Evolutionary conservation across 148 eudicot species (phyloP).

Genomic region (Chenopodium quinoa): DNA sequence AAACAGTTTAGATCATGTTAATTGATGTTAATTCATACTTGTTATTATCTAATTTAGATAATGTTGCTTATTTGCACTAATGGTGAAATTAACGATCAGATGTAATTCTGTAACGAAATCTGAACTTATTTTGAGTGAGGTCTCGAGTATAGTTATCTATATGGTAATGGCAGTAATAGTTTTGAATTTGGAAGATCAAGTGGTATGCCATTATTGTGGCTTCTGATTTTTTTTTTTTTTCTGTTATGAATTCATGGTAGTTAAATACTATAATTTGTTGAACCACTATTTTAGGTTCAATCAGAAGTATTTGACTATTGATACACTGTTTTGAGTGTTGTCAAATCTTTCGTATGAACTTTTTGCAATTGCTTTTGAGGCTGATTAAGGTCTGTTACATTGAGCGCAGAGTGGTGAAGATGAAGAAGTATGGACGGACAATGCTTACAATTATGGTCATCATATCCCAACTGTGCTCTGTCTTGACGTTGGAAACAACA

Average conservation of each 20-base stretch:
- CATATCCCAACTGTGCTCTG: slow-evolving; percentile 39
- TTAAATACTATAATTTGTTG: neutral
- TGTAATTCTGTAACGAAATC: neutral
- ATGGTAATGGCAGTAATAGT: neutral
- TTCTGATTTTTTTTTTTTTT: neutral
- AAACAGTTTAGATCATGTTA: slow-evolving; percentile 1
- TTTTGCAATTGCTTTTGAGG: neutral
- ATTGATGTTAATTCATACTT: neutral
- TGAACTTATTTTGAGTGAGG: neutral
- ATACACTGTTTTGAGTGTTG: too few relatives aligned
- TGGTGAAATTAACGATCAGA: neutral
- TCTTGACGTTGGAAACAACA: slow-evolving; percentile 44
- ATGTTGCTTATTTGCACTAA: neutral
- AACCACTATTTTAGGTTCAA: neutral
- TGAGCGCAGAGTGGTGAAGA: slow-evolving; percentile 32
- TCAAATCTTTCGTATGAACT: neutral
- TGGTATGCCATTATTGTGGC: neutral
- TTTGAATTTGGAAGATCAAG: neutral
- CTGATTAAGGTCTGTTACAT: neutral
- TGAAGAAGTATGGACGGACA: slow-evolving; percentile 36
- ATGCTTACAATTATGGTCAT: slow-evolving; percentile 37
- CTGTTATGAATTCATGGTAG: neutral
- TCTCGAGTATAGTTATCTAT: neutral
- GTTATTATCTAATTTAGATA: neutral
- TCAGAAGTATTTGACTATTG: neutral